Evolutionary conservation across 306 rosid genomes (phyloP).

Genomic region (Sechiopsis laciniata): DNA sequence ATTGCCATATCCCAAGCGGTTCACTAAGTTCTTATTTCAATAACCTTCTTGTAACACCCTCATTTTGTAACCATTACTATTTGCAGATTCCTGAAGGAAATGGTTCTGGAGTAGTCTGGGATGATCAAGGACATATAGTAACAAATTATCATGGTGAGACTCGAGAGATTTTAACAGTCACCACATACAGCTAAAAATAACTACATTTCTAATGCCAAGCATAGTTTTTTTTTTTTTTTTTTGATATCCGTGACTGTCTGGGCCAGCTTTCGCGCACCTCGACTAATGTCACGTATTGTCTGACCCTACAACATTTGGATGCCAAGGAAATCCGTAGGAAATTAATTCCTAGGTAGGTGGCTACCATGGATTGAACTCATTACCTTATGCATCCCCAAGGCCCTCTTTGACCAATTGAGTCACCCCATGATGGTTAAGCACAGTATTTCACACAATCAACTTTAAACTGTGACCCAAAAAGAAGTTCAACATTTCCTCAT

Average conservation of each 20-base stretch:
- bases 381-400: too few species aligned
- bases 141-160: constrained; percentile 97
- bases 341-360: too few species aligned
- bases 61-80: neutral
- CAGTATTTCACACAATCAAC: neutral
- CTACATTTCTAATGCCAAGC: too few species aligned
- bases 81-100: constrained; percentile 94
- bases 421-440: too few species aligned
- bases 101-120: constrained; percentile 99
- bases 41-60: neutral
- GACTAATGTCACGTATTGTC: too few species aligned
- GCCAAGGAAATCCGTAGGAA: too few species aligned
- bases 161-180: constrained; percentile 10
- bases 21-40: neutral
- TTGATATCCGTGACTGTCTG: too few species aligned
- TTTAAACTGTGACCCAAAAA: neutral
- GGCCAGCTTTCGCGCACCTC: too few species aligned
- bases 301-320: too few species aligned
- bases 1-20: neutral
- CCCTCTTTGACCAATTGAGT: too few species aligned
- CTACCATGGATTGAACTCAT: too few species aligned
- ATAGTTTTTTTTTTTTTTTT: too few species aligned
- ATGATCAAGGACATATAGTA: constrained; percentile 79
- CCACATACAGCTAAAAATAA: neutral
- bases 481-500: neutral